Conservation (phyloP, 2,329 filamentous ascomycete genomes). For the Taxawa tesnikishii region DNA sequence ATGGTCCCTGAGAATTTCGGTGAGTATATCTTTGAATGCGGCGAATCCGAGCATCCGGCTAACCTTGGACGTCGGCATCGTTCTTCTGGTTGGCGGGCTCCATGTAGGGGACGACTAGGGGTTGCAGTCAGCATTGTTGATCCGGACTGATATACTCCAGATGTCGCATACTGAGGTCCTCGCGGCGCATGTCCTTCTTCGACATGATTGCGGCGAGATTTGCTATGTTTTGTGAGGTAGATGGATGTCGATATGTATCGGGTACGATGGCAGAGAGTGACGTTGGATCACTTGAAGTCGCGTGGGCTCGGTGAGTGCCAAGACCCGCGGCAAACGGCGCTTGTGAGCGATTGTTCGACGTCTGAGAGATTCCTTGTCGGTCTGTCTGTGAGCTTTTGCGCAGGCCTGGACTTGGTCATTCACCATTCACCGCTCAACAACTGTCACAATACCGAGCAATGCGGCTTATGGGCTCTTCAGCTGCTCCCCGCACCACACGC, state of each 20-base stretch:
- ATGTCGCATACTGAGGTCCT: conserved; percentile 53
- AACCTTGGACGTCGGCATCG: conserved; percentile 55
- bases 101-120: conserved; percentile 77
- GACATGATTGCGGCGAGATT: conserved; percentile 42
- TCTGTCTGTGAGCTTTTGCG: no score
- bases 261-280: no score
- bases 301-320: no score
- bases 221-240: background rate
- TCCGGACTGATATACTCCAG: conserved; percentile 6
- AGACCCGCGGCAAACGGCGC: no score
- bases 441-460: background rate
- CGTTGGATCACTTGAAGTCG: no score
- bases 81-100: conserved; percentile 56
- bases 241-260: no score
- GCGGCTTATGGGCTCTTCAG: conserved; percentile 1
- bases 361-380: no score
- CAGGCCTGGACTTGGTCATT: no score
- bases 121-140: conserved; percentile 5
- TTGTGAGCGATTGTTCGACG: no score
- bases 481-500: background rate
- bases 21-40: conserved; percentile 12
- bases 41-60: conserved; percentile 1
- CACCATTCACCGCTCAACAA: no score
- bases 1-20: conserved; percentile 37
- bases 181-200: conserved; percentile 64